Conservation (phyloP, 2,329 filamentous ascomycete genomes). For the Colletotrichum trifolii region DNA sequence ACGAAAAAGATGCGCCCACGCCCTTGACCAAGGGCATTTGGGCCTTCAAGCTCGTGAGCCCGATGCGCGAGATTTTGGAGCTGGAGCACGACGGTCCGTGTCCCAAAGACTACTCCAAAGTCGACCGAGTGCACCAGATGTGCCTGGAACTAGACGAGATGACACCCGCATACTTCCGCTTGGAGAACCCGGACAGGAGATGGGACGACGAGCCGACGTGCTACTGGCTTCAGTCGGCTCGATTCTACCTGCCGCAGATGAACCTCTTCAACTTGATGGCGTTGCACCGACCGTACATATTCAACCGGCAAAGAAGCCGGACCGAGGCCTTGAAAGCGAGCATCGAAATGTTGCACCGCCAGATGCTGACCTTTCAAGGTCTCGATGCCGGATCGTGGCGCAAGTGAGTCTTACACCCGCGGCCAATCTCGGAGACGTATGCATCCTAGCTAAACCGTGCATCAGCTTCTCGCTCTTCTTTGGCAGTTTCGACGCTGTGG, state of each 20-base stretch:
- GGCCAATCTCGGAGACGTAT: not conserved
- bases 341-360: slow-evolving; percentile 65
- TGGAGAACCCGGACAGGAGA: slow-evolving; percentile 66
- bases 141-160: slow-evolving; percentile 59
- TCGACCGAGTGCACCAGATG: slow-evolving; percentile 64
- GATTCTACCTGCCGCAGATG: slow-evolving; percentile 58
- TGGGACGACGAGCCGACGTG: slow-evolving; percentile 66
- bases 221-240: slow-evolving; percentile 61
- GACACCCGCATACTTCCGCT: slow-evolving; percentile 64
- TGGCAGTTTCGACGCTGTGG: slow-evolving; percentile 72
- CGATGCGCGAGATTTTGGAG: slow-evolving; percentile 64
- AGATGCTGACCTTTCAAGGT: slow-evolving; percentile 60
- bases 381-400: slow-evolving; percentile 62
- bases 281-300: slow-evolving; percentile 71
- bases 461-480: slow-evolving; percentile 67
- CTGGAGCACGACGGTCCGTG: slow-evolving; percentile 67
- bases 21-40: slow-evolving; percentile 65
- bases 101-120: slow-evolving; percentile 63
- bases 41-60: slow-evolving; percentile 58
- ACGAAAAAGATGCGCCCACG: slow-evolving; percentile 64
- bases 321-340: slow-evolving; percentile 66
- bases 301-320: slow-evolving; percentile 65
- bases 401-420: slow-evolving; percentile 43
- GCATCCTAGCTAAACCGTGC: not conserved
- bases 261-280: slow-evolving; percentile 67